A percentile compares a stretch with the other conserved stretches of the same genome.
Evolutionary conservation across 306 rosid species (phyloP).

Genomic region (Rubus idaeus): DNA sequence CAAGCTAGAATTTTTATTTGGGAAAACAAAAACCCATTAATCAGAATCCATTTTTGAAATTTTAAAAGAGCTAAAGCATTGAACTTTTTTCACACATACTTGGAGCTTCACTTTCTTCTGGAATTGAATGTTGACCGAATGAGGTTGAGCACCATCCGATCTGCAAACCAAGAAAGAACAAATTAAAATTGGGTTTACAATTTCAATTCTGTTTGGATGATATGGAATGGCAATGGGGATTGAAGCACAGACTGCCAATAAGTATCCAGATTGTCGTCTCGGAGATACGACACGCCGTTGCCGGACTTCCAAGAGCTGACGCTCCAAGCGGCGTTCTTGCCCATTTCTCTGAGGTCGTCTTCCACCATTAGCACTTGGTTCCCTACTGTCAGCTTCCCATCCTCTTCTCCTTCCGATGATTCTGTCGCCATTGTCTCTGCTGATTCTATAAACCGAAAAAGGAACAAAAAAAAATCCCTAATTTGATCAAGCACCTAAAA

Average conservation of each 20-base stretch:
- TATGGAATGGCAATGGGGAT: background rate
- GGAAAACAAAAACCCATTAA: background rate
- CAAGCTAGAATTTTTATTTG: constrained; percentile 41
- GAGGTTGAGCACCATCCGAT: constrained; percentile 97
- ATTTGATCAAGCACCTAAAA: constrained; percentile 4
- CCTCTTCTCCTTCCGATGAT: constrained; percentile 93
- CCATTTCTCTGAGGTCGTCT: constrained; percentile 84
- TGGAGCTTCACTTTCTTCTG: constrained; percentile 89
- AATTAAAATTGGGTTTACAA: background rate
- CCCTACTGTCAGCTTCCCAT: constrained; percentile 61
- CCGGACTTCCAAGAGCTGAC: constrained; percentile 97
- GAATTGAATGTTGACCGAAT: constrained; percentile 82
- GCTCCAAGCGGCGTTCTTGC: constrained; percentile 93
- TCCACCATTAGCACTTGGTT: constrained; percentile 46
- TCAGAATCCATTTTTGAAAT: background rate
- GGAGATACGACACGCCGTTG: constrained; percentile 78
- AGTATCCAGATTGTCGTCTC: constrained; percentile 75
- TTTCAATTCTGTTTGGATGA: background rate
- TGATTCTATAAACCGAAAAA: background rate
- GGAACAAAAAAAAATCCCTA: background rate
- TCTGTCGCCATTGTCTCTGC: constrained; percentile 65
- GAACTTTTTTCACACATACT: constrained; percentile 27
- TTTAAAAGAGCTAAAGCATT: background rate
- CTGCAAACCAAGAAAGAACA: constrained; percentile 31
- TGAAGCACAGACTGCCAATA: constrained; percentile 70